Evolutionary conservation across 148 eudicot genomes (phyloP).

Genomic region (Drosera capensis): DNA sequence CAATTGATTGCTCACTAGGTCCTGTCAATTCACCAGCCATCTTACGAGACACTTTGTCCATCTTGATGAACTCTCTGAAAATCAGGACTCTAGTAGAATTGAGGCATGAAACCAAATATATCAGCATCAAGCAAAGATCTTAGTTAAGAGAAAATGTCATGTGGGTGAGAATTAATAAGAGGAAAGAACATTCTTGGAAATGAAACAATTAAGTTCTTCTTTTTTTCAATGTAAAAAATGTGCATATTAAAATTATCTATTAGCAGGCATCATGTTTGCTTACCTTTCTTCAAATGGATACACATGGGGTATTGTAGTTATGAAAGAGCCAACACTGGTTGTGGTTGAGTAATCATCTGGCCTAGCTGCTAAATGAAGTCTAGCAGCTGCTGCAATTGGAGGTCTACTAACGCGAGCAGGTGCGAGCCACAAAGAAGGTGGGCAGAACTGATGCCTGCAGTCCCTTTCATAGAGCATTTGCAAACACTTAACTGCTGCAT

Average conservation of each 20-base stretch:
- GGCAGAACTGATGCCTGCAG: constrained; percentile 86
- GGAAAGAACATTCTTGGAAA: too few relatives aligned
- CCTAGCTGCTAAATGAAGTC: constrained; percentile 66
- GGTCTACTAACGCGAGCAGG: constrained; percentile 76
- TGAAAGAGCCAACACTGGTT: constrained; percentile 53
- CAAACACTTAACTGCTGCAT: constrained; percentile 68
- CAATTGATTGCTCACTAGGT: constrained; percentile 64
- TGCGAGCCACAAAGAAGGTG: constrained; percentile 78
- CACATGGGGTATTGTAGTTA: constrained; percentile 70
- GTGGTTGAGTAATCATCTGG: constrained; percentile 30
- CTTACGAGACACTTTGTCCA: constrained; percentile 76
- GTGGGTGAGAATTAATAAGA: too few relatives aligned
- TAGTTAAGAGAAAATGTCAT: too few relatives aligned
- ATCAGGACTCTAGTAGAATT: constrained; percentile 62
- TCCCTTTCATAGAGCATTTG: constrained; percentile 94
- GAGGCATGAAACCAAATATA: constrained; percentile 4
- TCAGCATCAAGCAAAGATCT: neutral
- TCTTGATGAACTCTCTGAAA: constrained; percentile 90
- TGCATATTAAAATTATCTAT: too few relatives aligned
- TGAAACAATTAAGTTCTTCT: too few relatives aligned
- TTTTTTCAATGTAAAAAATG: too few relatives aligned
- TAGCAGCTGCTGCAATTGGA: constrained; percentile 83
- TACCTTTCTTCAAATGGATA: constrained; percentile 97
- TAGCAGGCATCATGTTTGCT: constrained; percentile 1
- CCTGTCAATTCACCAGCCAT: constrained; percentile 84